Conservation (phyloP, 176 grass and related monocot species). For the Tillandsia leiboldiana region DNA sequence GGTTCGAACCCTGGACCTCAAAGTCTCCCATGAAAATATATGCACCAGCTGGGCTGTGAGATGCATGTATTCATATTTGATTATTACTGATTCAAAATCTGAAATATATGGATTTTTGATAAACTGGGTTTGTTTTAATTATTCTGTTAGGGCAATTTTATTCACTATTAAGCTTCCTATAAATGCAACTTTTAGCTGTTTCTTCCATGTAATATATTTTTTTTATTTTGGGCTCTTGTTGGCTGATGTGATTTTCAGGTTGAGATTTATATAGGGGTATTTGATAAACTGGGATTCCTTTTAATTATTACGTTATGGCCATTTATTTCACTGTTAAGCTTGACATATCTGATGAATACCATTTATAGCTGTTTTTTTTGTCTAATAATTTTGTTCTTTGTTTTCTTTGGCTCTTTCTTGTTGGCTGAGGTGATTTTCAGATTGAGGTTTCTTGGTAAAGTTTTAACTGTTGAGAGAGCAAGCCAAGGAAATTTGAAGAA, state of each 20-base stretch:
- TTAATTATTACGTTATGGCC: too few relatives aligned
- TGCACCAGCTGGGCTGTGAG: neutral
- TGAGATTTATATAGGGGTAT: too few relatives aligned
- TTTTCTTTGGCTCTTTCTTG: neutral
- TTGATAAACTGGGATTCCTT: too few relatives aligned
- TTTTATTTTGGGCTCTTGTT: too few relatives aligned
- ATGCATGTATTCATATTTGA: neutral
- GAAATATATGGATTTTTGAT: too few relatives aligned
- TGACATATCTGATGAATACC: neutral
- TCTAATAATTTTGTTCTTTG: neutral
- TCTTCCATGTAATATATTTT: too few relatives aligned
- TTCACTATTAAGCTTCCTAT: too few relatives aligned
- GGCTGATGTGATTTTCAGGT: too few relatives aligned
- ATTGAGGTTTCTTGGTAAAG: constrained; percentile 81
- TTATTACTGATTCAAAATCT: neutral
- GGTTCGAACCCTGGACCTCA: too few relatives aligned
- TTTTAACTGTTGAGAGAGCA: constrained; percentile 59
- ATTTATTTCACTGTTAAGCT: neutral
- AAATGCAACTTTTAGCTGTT: too few relatives aligned
- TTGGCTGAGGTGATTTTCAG: constrained; percentile 36
- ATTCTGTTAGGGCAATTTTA: neutral
- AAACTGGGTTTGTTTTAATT: neutral
- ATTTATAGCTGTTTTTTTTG: neutral
- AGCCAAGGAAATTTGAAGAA: constrained; percentile 36
- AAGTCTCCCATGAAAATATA: too few relatives aligned